Evolutionary conservation across 2,329 filamentous ascomycete genomes (phyloP).

Genomic region (Paramyrothecium roridum): DNA sequence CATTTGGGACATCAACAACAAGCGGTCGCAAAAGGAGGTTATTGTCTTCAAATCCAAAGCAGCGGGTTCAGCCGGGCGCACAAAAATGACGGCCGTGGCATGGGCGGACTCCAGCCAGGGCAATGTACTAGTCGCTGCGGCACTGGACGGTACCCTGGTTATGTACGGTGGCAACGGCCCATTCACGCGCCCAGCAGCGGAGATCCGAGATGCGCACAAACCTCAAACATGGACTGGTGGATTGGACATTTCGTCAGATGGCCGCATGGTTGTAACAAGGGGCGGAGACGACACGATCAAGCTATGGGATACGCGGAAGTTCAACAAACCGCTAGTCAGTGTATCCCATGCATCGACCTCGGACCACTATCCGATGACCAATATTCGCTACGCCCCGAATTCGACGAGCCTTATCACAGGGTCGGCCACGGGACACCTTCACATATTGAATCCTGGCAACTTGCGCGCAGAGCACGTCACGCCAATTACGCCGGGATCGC

Average conservation of each 20-base stretch:
- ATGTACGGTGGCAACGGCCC: slow-evolving; percentile 93
- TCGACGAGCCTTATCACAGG: slow-evolving; percentile 85
- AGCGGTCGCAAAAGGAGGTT: slow-evolving; percentile 85
- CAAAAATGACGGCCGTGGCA: slow-evolving; percentile 87
- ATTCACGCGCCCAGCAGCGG: slow-evolving; percentile 74
- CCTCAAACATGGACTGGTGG: slow-evolving; percentile 88
- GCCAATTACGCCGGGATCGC: slow-evolving; percentile 79
- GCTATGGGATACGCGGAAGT: slow-evolving; percentile 94
- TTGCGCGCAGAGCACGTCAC: slow-evolving; percentile 81
- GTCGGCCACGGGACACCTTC: slow-evolving; percentile 78
- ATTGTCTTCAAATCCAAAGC: slow-evolving; percentile 93
- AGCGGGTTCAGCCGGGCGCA: slow-evolving; percentile 84
- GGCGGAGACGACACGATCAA: slow-evolving; percentile 93
- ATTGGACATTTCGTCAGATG: slow-evolving; percentile 86
- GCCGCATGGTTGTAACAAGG: slow-evolving; percentile 83
- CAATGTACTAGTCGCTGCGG: slow-evolving; percentile 76
- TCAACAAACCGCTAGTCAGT: slow-evolving; percentile 83
- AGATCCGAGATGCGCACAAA: slow-evolving; percentile 80
- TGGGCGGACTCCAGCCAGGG: slow-evolving; percentile 76
- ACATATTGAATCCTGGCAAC: slow-evolving; percentile 92
- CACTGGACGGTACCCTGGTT: slow-evolving; percentile 82
- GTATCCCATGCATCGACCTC: slow-evolving; percentile 79
- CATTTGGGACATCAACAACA: slow-evolving; percentile 95
- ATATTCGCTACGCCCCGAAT: slow-evolving; percentile 86
- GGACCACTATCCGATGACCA: slow-evolving; percentile 76